Evolutionary conservation across 306 rosid genomes (phyloP).

Genomic region (Spatholobus suberectus): DNA sequence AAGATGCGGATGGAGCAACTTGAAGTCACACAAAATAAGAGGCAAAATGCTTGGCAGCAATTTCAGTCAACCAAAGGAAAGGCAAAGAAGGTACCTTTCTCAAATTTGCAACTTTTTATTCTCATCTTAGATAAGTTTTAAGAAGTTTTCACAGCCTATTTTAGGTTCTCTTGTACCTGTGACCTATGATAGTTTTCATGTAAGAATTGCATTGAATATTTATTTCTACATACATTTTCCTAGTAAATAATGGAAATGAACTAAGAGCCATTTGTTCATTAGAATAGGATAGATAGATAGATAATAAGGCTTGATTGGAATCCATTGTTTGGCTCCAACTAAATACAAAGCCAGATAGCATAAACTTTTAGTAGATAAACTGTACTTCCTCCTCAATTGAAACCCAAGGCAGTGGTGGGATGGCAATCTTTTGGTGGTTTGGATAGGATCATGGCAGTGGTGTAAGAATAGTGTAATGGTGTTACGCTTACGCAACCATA

Average conservation of each 20-base stretch:
- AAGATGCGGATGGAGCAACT: slow-evolving; percentile 97
- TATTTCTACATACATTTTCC: not conserved
- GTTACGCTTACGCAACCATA: not conserved
- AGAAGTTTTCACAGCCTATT: not conserved
- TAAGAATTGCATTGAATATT: not conserved
- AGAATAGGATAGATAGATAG: not conserved
- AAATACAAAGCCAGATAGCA: no score
- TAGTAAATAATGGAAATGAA: not conserved
- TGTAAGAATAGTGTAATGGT: not conserved
- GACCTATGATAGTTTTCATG: slow-evolving; percentile 9
- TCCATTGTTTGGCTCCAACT: not conserved
- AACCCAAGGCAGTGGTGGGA: not conserved
- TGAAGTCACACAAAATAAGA: slow-evolving; percentile 95
- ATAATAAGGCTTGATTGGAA: not conserved
- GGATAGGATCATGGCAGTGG: not conserved
- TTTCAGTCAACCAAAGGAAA: slow-evolving; percentile 95
- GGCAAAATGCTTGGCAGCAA: slow-evolving; percentile 99
- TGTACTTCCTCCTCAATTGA: not conserved
- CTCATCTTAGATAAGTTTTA: not conserved
- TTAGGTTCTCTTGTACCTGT: not conserved
- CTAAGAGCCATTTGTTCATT: not conserved
- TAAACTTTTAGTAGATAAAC: no score
- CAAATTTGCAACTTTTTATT: not conserved
- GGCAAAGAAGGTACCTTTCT: slow-evolving; percentile 78
- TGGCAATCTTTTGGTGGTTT: not conserved